Evolutionary conservation across 2,329 filamentous ascomycete species (phyloP), one percentile per base, ranked within the genome.

Genomic region (Claviceps arundinis): DNA sequence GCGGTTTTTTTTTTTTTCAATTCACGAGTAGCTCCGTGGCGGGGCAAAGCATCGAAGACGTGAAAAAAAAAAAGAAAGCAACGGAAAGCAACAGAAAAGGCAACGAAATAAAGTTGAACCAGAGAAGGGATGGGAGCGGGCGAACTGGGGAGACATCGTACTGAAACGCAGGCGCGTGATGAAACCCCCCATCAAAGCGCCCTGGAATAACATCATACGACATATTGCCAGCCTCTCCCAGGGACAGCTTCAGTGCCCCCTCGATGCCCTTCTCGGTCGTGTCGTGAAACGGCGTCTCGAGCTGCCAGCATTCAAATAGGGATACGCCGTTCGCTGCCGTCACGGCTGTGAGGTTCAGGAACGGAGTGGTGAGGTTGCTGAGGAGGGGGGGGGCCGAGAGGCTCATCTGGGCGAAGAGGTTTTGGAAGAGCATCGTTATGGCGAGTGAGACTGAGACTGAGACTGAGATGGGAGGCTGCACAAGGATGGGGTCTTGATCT

Each of bases 231-330:
- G 60, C 47, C 16, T 59, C 51, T 5, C 70, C 70, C 5, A 74
- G 56, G 14, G 56, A 51, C 2, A 70, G 55, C 37, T 50, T 19
- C 56, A 51, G 7, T 1, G 67, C 55, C 3, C 70, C 69, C 1
- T 58, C 37, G 2, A 61, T 63, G 2, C 69, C 70, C 6, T 65
- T 51, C n/a, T 60, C 50, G 6, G 59, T 52, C 8, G 67, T 65
- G 3, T 63, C 56, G 7, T 17, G 22, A 13, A 58, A 56, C 3
- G 49, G 54, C 22, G 42, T 38, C 1, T 47, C 42, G 3, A 75
- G 56, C 52, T 70, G 65, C 72, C 72, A 75, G 65, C 72, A 75
- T 59, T 74, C 69, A 4, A 75, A 57, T 7, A 63, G 64, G 8
- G 72, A 74, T 4, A 60, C 59, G 51, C 67, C 66, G 50, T 68